These are phyloP conservation scores for Abortiporus biennis DNA, from an alignment of 1,284 basidiomycete species.

Conservation along the genomic window DNA sequence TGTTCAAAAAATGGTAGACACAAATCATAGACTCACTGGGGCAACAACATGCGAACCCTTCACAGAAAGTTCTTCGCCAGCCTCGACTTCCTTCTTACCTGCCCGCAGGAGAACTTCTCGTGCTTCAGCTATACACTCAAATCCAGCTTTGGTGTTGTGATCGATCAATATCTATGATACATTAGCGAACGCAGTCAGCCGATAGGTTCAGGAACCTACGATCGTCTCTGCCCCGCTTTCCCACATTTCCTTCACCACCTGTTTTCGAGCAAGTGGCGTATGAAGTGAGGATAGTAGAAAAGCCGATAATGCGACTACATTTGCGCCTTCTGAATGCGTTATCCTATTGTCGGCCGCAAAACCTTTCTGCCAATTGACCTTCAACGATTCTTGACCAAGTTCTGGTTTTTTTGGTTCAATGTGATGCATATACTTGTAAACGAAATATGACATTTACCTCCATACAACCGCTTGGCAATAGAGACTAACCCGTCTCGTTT, in stretches of 20 bases:
- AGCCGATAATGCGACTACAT: constrained; percentile 77
- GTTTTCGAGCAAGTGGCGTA: constrained; percentile 55
- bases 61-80: constrained; percentile 32
- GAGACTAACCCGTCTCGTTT: constrained; percentile 61
- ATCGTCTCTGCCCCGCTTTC: constrained; percentile 80
- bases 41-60: constrained; percentile 77
- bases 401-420: no score
- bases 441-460: constrained; percentile 30
- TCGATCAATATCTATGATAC: constrained; percentile 78
- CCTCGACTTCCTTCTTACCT: constrained; percentile 53
- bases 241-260: constrained; percentile 82
- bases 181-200: constrained; percentile 14
- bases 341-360: constrained; percentile 43
- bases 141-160: constrained; percentile 73
- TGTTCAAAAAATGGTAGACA: not conserved
- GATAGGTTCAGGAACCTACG: constrained; percentile 32
- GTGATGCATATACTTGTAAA: no score
- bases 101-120: constrained; percentile 71
- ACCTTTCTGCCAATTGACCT: constrained; percentile 48
- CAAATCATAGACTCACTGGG: constrained; percentile 48
- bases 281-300: constrained; percentile 78
- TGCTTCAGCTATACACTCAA: constrained; percentile 80
- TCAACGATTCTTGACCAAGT: constrained; percentile 38
- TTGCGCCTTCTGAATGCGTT: constrained; percentile 30
- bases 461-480: constrained; percentile 59